Conservation (phyloP, 441 rosid species). For the Monsonia emarginata region DNA sequence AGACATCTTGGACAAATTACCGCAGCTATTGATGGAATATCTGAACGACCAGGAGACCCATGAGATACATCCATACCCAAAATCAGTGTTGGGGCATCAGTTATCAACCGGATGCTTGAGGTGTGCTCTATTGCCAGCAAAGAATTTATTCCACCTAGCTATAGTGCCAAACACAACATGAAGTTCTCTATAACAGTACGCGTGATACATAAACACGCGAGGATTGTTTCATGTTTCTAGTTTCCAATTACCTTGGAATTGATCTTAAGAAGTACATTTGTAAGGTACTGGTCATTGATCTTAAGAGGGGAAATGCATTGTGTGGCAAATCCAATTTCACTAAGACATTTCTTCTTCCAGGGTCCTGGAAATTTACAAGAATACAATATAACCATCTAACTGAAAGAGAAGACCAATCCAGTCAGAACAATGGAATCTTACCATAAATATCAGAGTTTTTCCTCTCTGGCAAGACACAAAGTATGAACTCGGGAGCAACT, state of each 20-base stretch:
- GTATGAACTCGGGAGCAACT: constrained; percentile 47
- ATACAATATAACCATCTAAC: constrained; percentile 12
- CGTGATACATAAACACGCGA: constrained; percentile 6
- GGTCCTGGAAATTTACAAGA: constrained; percentile 46
- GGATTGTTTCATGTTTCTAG: constrained; percentile 10
- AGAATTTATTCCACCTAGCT: constrained; percentile 96
- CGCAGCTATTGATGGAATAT: constrained; percentile 76
- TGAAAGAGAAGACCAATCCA: background rate
- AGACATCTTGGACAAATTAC: constrained; percentile 30
- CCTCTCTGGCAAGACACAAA: constrained; percentile 76
- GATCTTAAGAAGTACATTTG: constrained; percentile 84
- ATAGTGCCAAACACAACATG: constrained; percentile 17
- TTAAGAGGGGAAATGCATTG: constrained; percentile 75
- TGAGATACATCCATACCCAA: constrained; percentile 98
- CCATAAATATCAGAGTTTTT: constrained; percentile 82
- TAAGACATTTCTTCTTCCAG: constrained; percentile 75
- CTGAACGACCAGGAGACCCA: constrained; percentile 72
- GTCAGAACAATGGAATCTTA: constrained; percentile 17
- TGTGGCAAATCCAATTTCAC: constrained; percentile 61
- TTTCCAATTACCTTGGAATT: constrained; percentile 58
- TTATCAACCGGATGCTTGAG: constrained; percentile 41
- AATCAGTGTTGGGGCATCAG: constrained; percentile 67
- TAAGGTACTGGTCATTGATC: constrained; percentile 69
- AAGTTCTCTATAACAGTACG: constrained; percentile 6
- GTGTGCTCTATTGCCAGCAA: constrained; percentile 57